Percentiles rank a stretch among this genome's conserved stretches.
Evolutionary conservation across 2,329 filamentous ascomycete species (phyloP).

Genomic region (Xylaria sp.): DNA sequence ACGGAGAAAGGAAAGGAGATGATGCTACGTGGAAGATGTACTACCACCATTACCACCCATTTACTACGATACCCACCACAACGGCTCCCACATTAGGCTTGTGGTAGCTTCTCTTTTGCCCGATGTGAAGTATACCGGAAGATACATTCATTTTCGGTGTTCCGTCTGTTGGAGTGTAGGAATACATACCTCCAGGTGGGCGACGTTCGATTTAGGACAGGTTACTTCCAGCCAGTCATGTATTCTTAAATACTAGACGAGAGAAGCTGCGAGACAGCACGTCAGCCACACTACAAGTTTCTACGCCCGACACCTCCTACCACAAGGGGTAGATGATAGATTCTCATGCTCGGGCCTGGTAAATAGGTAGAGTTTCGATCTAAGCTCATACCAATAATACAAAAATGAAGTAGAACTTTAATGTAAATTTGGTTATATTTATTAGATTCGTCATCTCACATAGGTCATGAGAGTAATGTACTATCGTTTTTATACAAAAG

Average conservation of each 20-base stretch:
- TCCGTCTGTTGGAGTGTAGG: not conserved
- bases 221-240: not conserved
- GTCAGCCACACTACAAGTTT: not conserved
- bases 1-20: not conserved
- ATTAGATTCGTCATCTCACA: not conserved
- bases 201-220: not conserved
- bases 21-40: constrained; percentile 19
- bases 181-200: not conserved
- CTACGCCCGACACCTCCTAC: no score
- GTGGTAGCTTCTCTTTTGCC: constrained; percentile 1
- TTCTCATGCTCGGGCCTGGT: not conserved
- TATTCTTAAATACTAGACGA: constrained; percentile 1
- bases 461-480: constrained; percentile 10
- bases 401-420: not conserved
- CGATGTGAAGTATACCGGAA: not conserved
- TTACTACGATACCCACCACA: constrained; percentile 17
- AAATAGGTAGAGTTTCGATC: constrained; percentile 1
- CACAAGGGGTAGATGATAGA: not conserved
- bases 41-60: constrained; percentile 18
- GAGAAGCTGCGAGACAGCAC: not conserved
- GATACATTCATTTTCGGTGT: not conserved
- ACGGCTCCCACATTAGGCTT: not conserved
- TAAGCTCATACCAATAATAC: not conserved
- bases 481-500: constrained; percentile 17
- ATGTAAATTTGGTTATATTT: not conserved